Evolutionary conservation across 768 basidiomycete species (phyloP).

Genomic region (Suillus cothurnatus): DNA sequence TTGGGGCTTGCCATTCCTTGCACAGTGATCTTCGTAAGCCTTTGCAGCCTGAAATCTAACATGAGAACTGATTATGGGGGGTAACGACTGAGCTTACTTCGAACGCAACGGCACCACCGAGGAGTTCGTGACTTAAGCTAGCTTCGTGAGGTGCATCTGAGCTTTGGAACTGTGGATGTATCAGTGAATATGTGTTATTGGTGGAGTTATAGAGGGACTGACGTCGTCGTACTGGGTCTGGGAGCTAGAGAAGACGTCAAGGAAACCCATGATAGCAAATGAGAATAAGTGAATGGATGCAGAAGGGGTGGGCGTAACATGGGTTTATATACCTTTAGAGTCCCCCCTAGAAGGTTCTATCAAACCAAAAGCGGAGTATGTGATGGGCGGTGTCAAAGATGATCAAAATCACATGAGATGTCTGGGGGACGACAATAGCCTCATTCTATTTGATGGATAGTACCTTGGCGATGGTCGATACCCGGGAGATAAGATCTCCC

Average conservation of each 20-base stretch:
- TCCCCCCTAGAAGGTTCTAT: neutral
- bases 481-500: neutral
- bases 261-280: constrained; percentile 11
- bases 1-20: constrained; percentile 4
- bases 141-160: constrained; percentile 7
- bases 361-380: constrained; percentile 6
- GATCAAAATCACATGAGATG: constrained; percentile 3
- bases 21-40: constrained; percentile 16
- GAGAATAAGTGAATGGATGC: neutral
- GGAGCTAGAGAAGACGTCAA: neutral
- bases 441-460: neutral
- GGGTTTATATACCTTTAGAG: constrained; percentile 10
- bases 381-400: constrained; percentile 3
- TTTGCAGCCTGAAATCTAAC: constrained; percentile 12
- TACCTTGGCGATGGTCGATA: neutral
- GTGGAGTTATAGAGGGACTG: neutral
- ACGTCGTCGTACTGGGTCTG: neutral
- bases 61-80: neutral
- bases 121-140: constrained; percentile 6
- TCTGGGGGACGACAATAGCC: constrained; percentile 5
- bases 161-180: neutral
- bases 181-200: neutral
- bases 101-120: constrained; percentile 13
- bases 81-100: constrained; percentile 4
- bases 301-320: neutral